Conservation (phyloP, 1,284 basidiomycete species). For the Tylopilus sp. region DNA sequence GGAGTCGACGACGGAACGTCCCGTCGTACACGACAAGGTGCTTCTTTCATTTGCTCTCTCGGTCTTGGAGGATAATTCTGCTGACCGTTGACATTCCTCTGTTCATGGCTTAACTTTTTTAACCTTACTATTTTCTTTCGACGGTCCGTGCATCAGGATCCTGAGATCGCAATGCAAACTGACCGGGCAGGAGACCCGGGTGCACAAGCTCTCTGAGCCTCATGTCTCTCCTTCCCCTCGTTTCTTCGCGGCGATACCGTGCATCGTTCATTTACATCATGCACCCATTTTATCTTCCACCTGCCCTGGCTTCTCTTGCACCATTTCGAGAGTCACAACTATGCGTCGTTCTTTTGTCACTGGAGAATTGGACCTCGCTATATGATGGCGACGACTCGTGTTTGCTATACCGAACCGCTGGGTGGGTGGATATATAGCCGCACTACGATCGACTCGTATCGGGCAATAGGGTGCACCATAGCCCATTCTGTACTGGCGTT, state of each 20-base stretch:
- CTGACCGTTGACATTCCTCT: not conserved
- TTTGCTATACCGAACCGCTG: too few relatives aligned
- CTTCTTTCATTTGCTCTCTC: not conserved
- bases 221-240: not conserved
- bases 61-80: not conserved
- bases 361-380: not conserved
- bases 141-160: slow-evolving; percentile 3
- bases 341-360: not conserved
- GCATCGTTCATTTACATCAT: not conserved
- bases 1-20: not conserved
- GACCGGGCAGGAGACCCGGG: not conserved
- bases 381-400: not conserved
- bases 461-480: too few relatives aligned
- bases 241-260: not conserved
- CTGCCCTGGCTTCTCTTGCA: not conserved
- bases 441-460: too few relatives aligned
- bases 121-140: not conserved
- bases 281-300: not conserved
- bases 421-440: too few relatives aligned
- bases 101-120: not conserved
- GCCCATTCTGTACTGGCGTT: too few relatives aligned
- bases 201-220: not conserved
- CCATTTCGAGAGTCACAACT: not conserved
- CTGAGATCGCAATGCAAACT: slow-evolving; percentile 15
- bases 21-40: slow-evolving; percentile 2